Percentiles rank a stretch among this genome's conserved stretches.
Evolutionary conservation across 2,329 filamentous ascomycete species (phyloP).

Genomic region (Alternaria arbusti): DNA sequence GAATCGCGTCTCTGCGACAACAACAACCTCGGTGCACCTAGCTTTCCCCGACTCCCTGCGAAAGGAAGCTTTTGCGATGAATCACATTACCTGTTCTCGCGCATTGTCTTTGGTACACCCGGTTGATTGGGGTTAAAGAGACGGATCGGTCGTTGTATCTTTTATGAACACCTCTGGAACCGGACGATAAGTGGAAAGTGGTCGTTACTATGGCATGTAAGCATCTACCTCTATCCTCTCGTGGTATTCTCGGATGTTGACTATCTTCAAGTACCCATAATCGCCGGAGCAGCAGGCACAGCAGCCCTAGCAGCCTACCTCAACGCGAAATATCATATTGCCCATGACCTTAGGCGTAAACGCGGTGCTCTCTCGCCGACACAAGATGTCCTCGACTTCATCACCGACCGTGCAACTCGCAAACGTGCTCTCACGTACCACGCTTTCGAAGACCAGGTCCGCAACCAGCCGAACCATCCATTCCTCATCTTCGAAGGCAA

Average conservation of each 20-base stretch:
- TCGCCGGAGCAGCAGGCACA: slow-evolving; percentile 36
- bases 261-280: slow-evolving; percentile 29
- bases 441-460: slow-evolving; percentile 46
- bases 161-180: neutral
- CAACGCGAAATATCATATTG: slow-evolving; percentile 46
- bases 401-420: slow-evolving; percentile 19
- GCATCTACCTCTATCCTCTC: neutral
- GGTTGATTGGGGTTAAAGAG: neutral
- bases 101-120: neutral
- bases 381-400: slow-evolving; percentile 25
- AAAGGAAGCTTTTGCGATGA: neutral
- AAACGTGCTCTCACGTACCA: slow-evolving; percentile 40
- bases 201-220: slow-evolving; percentile 16
- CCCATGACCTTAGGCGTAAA: slow-evolving; percentile 31
- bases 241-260: neutral
- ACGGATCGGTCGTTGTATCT: neutral
- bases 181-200: neutral
- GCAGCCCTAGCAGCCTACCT: slow-evolving; percentile 43
- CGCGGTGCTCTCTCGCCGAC: slow-evolving; percentile 23
- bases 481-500: slow-evolving; percentile 48
- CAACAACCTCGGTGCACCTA: slow-evolving; percentile 3
- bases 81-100: neutral
- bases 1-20: neutral
- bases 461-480: slow-evolving; percentile 36
- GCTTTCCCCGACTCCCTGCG: neutral